These are phyloP conservation scores for Novymonas esmeraldas DNA, from an alignment of 208 protist species.

Conservation along the genomic window DNA sequence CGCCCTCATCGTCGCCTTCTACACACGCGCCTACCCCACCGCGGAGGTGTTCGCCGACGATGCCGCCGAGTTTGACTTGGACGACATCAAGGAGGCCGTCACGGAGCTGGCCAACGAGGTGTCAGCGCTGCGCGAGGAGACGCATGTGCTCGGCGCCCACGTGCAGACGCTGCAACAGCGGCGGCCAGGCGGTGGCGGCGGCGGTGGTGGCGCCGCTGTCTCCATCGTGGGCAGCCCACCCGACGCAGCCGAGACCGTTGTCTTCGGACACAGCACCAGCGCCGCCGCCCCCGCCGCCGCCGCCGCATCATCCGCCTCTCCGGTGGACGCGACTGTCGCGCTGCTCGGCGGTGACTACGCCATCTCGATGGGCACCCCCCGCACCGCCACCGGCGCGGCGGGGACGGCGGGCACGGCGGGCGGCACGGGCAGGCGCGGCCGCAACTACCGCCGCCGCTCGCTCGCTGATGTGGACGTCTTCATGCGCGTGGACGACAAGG, in stretches of 20 bases:
- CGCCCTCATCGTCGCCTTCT: constrained; percentile 66
- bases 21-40: constrained; percentile 59
- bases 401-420: neutral
- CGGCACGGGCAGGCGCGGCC: constrained; percentile 37
- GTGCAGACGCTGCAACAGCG: constrained; percentile 41
- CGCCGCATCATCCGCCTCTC: neutral
- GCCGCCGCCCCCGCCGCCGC: too few species aligned
- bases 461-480: constrained; percentile 39
- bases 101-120: constrained; percentile 71
- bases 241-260: neutral
- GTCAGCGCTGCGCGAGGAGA: constrained; percentile 68
- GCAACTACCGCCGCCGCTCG: constrained; percentile 58
- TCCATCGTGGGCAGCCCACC: neutral
- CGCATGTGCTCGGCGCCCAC: constrained; percentile 43
- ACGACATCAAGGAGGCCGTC: constrained; percentile 54
- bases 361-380: neutral
- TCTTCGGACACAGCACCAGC: neutral
- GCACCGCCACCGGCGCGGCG: neutral
- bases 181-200: constrained; percentile 1
- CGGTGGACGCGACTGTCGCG: neutral
- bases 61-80: constrained; percentile 29
- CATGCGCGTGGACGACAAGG: constrained; percentile 78
- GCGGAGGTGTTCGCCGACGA: constrained; percentile 46
- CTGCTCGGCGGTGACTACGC: constrained; percentile 5
- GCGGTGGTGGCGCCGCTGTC: neutral